Base-by-base conservation (phyloP, 805 yeast genomes). In the Wickerhamomyces alni region DNA sequence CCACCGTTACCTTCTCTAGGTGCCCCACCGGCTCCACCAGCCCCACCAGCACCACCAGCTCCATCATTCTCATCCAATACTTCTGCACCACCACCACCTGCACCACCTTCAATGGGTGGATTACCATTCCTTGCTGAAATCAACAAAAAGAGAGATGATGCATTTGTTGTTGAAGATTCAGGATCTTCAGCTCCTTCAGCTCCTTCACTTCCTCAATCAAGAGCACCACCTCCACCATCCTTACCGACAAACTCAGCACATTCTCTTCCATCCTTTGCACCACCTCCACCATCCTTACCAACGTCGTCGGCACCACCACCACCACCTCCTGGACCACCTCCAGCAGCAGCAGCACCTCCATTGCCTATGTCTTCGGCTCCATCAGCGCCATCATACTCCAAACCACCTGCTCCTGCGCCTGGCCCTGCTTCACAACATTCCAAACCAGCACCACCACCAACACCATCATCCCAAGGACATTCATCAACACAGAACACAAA, bases 61-160 rank as follows among this genome's bases (percentile, higher is more conserved):
- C 18, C 29, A 17, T 30, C 39, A 16, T 24, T 24, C 59, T 25
- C 44, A 24, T 48, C 33, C 37, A 50, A 38, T 53, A 47, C 24
- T 37, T 12, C 51, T 39, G 18, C 34, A 34, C 38, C 45, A 22
- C 19, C 43, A 17, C 34, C 44, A 7, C 33, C 22, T 29, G 7
- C 33, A 8, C 16, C 34, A 9, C 26, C 47, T 9, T 21, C 40
- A 38, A 45, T 54, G 15, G 72, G 67, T 1, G 66, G 69, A 2
- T 50, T 70, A 10, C 74, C 77, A 3, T 72, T 73, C 48, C 55
- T 73, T 11, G 67, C 72, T 7, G 72, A 74, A 42, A 71, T 74
- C 40, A 71, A 70, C 48, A 65, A 65, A 17, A 70, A 68, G 47
- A 59, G 77, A 43, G 70, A 67, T 39, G 74, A 70, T 29, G 46